Conservation (phyloP, 164 flowering plant genomes). For the Aristolochia fimbriata region DNA sequence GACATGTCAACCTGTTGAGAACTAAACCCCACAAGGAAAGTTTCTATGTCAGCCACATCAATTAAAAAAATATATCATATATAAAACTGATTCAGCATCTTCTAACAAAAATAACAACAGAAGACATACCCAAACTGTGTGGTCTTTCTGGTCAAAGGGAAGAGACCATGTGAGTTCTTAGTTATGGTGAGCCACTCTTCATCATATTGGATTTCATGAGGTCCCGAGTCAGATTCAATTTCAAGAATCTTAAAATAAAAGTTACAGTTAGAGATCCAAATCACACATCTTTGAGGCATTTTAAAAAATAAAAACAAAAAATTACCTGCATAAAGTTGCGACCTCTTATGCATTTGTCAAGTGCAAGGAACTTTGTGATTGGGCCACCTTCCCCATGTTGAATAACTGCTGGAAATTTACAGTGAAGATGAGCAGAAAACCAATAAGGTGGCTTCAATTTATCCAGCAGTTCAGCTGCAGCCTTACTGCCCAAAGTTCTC, state of each 20-base stretch:
- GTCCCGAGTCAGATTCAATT: slow-evolving; percentile 71
- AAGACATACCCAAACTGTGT: slow-evolving; percentile 21
- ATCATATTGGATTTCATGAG: slow-evolving; percentile 76
- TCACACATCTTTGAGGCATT: background rate
- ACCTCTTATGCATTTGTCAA: slow-evolving; percentile 83
- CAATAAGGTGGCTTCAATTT: slow-evolving; percentile 83
- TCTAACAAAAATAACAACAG: too few species aligned
- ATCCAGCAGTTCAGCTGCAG: slow-evolving; percentile 75
- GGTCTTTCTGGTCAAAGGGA: slow-evolving; percentile 41
- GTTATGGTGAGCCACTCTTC: slow-evolving; percentile 98
- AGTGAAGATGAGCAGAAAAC: slow-evolving; percentile 98
- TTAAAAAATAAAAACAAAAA: background rate
- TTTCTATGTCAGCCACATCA: background rate
- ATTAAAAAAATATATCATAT: background rate
- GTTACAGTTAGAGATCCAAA: background rate
- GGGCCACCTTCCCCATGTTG: slow-evolving; percentile 80
- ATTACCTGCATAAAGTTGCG: slow-evolving; percentile 80
- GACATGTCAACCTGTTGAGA: slow-evolving; percentile 29
- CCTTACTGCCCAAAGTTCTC: slow-evolving; percentile 65
- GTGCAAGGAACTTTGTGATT: slow-evolving; percentile 86
- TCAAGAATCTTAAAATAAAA: slow-evolving; percentile 52
- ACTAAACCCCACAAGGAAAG: slow-evolving; percentile 21
- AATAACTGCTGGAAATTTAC: slow-evolving; percentile 85
- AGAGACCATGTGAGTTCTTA: slow-evolving; percentile 39
- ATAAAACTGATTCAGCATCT: background rate